Evolutionary conservation across 345 rosid species (phyloP).

Genomic region (Adansonia digitata): DNA sequence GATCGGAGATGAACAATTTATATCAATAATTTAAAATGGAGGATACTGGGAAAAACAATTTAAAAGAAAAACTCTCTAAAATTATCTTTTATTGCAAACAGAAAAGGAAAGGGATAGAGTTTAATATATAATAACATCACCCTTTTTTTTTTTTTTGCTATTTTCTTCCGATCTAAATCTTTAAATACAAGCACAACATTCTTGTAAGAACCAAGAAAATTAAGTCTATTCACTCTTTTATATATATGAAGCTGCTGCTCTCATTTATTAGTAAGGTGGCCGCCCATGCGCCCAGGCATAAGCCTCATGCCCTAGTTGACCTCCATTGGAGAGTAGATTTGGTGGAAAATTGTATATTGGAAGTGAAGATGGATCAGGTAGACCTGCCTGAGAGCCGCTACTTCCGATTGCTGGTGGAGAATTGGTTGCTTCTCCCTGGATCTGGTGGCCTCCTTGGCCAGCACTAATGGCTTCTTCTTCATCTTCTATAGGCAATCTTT

Average conservation of each 20-base stretch:
- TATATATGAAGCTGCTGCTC: background rate
- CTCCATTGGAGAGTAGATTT: conserved; percentile 44
- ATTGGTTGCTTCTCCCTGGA: conserved; percentile 33
- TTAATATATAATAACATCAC: conserved; percentile 19
- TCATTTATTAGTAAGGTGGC: conserved; percentile 41
- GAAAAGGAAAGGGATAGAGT: conserved; percentile 8
- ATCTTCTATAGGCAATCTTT: conserved; percentile 68
- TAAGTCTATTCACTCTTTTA: background rate
- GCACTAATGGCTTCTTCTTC: conserved; percentile 44
- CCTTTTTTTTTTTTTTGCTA: conserved; percentile 6
- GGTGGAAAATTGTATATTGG: conserved; percentile 49
- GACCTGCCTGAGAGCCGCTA: conserved; percentile 26
- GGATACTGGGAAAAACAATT: background rate
- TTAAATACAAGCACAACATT: conserved; percentile 5
- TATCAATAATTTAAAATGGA: background rate
- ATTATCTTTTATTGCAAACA: conserved; percentile 22
- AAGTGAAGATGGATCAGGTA: conserved; percentile 47
- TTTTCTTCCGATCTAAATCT: background rate
- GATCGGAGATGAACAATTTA: background rate
- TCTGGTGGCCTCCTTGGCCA: conserved; percentile 38
- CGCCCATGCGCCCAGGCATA: conserved; percentile 54
- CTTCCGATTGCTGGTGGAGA: conserved; percentile 52
- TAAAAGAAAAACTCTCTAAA: conserved; percentile 6
- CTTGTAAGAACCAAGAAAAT: conserved; percentile 1
- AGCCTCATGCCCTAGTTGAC: conserved; percentile 67